A percentile compares a stretch with the other conserved stretches of the same genome.
Conservation (phyloP, 306 rosid genomes). For the Glycine soja region DNA sequence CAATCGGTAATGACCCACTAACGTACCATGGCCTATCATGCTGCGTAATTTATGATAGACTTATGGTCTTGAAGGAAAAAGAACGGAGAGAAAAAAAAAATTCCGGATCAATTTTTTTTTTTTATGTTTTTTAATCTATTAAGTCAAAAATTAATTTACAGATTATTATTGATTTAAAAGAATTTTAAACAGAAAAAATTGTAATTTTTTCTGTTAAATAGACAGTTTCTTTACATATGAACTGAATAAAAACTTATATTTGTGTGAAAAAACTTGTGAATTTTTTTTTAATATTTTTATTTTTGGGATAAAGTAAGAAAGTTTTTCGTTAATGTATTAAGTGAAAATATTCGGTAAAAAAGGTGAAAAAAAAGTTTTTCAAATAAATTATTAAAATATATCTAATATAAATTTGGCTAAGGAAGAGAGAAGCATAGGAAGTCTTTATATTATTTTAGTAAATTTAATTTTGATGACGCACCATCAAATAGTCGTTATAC, state of each 20-base stretch:
- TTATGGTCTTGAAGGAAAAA: not conserved
- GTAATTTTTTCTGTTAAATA: too few relatives aligned
- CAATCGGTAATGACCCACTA: conserved; percentile 23
- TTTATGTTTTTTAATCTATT: too few relatives aligned
- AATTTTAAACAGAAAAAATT: too few relatives aligned
- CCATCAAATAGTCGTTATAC: too few relatives aligned
- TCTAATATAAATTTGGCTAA: not conserved
- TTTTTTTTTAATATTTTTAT: too few relatives aligned
- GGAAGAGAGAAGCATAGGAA: not conserved
- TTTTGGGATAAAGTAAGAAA: too few relatives aligned
- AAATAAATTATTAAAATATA: not conserved
- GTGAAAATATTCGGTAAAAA: not conserved
- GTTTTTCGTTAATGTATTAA: not conserved
- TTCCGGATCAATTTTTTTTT: too few relatives aligned
- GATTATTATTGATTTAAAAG: too few relatives aligned
- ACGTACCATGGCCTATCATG: conserved; percentile 38
- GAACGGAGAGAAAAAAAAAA: not conserved
- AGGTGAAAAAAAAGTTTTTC: not conserved
- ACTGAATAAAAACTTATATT: too few relatives aligned
- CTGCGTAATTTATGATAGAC: conserved; percentile 36
- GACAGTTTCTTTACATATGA: too few relatives aligned
- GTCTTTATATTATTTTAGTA: not conserved
- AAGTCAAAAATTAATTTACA: too few relatives aligned
- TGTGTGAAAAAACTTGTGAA: too few relatives aligned
- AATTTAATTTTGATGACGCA: not conserved